These are phyloP conservation scores for Fagus crenata DNA, from an alignment of 306 rosid species.

Conservation along the genomic window DNA sequence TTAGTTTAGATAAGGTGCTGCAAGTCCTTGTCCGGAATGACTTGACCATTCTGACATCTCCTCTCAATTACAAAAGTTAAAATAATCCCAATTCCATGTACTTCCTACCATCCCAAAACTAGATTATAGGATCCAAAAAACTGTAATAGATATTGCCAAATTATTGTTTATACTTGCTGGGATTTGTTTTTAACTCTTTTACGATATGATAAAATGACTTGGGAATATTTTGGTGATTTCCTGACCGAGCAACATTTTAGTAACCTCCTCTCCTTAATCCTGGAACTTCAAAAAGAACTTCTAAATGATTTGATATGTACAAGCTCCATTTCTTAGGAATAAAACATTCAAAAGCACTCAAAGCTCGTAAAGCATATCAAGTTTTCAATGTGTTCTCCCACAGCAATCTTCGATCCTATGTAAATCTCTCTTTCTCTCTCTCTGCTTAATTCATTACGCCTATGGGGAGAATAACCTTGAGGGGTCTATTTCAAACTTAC, in stretches of 20 bases:
- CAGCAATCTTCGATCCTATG: background rate
- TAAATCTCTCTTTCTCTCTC: background rate
- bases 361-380: background rate
- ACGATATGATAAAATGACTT: background rate
- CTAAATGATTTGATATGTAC: background rate
- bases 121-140: background rate
- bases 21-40: background rate
- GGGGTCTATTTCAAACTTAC: background rate
- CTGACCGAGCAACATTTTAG: background rate
- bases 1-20: background rate
- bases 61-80: background rate
- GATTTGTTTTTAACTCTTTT: background rate
- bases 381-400: background rate
- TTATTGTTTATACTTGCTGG: constrained; percentile 4
- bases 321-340: background rate
- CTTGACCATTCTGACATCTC: background rate
- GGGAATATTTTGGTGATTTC: background rate
- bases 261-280: background rate
- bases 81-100: background rate
- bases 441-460: background rate
- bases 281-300: background rate
- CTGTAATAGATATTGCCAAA: background rate
- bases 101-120: background rate
- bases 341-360: background rate
- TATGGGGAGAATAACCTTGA: background rate